These are phyloP conservation scores for Vigna reflexopilosa DNA, from an alignment of 306 rosid genomes.

Conservation along the genomic window DNA sequence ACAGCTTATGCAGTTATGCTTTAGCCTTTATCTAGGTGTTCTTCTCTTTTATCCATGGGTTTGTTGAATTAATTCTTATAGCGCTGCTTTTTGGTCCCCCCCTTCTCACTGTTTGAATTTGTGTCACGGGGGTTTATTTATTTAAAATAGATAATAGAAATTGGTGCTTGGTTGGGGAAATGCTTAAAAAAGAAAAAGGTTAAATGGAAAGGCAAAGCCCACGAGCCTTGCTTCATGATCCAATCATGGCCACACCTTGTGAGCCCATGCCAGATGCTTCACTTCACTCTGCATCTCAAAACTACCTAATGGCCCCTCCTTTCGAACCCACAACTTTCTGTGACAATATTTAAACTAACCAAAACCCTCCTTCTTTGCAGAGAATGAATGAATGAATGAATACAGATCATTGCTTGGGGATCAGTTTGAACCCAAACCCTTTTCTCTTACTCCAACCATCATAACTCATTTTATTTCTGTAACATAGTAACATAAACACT, in stretches of 20 bases:
- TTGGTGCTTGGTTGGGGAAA: conserved; percentile 23
- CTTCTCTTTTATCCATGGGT: conserved; percentile 44
- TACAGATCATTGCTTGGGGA: conserved; percentile 38
- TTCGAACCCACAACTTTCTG: conserved; percentile 55
- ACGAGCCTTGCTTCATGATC: conserved; percentile 79
- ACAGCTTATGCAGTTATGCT: conserved; percentile 66
- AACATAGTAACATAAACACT: no score
- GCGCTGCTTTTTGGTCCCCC: conserved; percentile 57
- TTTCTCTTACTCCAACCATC: conserved; percentile 24
- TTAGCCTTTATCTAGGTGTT: conserved; percentile 52
- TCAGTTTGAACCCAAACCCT: conserved; percentile 30
- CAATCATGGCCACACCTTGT: conserved; percentile 67
- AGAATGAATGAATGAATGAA: background rate
- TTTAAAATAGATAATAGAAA: background rate
- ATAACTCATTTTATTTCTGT: no score
- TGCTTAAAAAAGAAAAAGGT: conserved; percentile 46
- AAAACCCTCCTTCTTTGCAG: background rate
- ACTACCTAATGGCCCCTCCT: conserved; percentile 42
- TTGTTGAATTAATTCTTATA: conserved; percentile 40
- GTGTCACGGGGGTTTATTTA: conserved; percentile 51
- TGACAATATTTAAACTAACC: conserved; percentile 21
- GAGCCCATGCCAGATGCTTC: conserved; percentile 58
- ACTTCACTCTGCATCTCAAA: conserved; percentile 12
- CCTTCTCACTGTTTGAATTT: conserved; percentile 37
- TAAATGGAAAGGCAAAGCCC: conserved; percentile 47